Conservation (phyloP, 768 basidiomycete species). For the Pleurotus pulmonarius region DNA sequence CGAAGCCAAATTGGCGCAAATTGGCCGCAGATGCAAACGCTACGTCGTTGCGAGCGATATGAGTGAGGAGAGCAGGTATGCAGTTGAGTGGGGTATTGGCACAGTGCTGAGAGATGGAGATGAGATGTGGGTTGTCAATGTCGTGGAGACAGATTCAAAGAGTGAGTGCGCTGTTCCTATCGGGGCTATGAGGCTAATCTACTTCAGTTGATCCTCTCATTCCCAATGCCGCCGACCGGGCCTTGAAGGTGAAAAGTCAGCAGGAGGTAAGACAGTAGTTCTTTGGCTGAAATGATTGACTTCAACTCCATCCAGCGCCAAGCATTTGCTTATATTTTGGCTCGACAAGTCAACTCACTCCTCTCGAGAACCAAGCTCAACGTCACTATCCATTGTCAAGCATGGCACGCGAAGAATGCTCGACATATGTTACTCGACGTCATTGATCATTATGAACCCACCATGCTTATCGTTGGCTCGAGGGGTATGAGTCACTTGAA, state of each 20-base stretch:
- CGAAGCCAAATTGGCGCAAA: slow-evolving; percentile 38
- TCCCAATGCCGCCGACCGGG: slow-evolving; percentile 70
- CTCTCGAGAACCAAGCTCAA: slow-evolving; percentile 89
- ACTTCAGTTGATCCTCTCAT: slow-evolving; percentile 60
- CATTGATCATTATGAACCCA: slow-evolving; percentile 82
- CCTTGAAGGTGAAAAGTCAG: slow-evolving; percentile 79
- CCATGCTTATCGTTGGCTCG: slow-evolving; percentile 95
- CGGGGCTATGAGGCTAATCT: slow-evolving; percentile 1
- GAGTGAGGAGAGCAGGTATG: slow-evolving; percentile 91
- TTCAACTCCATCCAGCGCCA: slow-evolving; percentile 56
- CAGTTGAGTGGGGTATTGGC: slow-evolving; percentile 97
- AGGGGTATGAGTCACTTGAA: slow-evolving; percentile 85
- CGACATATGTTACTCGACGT: slow-evolving; percentile 88
- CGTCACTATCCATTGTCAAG: slow-evolving; percentile 86
- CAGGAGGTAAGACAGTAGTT: slow-evolving; percentile 65
- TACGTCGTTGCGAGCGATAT: slow-evolving; percentile 95
- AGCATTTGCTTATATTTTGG: slow-evolving; percentile 82
- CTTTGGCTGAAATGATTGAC: slow-evolving; percentile 6
- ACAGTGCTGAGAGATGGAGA: slow-evolving; percentile 95
- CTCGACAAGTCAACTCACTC: slow-evolving; percentile 84
- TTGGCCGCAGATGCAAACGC: slow-evolving; percentile 50
- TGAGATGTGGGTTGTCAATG: slow-evolving; percentile 85
- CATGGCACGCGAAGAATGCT: slow-evolving; percentile 95
- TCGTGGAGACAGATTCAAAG: slow-evolving; percentile 91
- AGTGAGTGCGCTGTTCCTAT: slow-evolving; percentile 39